phyloP scores from a whole-genome alignment of 1,284 basidiomycete genomes.

The Takashimella tepidaria region DNA sequence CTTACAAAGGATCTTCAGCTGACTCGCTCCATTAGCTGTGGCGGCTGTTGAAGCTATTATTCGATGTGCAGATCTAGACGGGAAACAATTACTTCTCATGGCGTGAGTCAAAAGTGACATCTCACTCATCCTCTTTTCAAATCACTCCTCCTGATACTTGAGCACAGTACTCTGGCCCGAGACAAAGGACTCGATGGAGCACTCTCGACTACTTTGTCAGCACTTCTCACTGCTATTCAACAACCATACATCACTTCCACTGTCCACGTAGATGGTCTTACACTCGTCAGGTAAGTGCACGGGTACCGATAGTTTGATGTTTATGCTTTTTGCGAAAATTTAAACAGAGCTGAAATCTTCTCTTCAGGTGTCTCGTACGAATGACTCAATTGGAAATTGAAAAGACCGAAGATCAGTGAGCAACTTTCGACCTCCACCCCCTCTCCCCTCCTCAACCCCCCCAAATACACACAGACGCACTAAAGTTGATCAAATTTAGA shows the following conservation, averaged over 20 bases:
- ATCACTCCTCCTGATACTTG: neutral
- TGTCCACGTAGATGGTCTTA: conserved; percentile 2
- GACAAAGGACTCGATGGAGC: conserved; percentile 6
- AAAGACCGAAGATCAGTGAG: neutral
- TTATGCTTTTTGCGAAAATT: neutral
- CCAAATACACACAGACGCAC: too few relatives aligned
- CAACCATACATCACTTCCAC: neutral
- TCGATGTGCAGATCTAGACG: conserved; percentile 14
- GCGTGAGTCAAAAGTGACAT: conserved; percentile 2
- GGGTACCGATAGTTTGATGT: too few relatives aligned
- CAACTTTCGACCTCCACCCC: neutral
- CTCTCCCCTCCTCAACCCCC: too few relatives aligned
- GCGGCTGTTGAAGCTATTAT: conserved; percentile 13
- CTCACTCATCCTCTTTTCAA: neutral
- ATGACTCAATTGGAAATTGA: conserved; percentile 4
- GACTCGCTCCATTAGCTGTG: neutral
- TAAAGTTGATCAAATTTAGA: neutral
- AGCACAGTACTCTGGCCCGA: conserved; percentile 4
- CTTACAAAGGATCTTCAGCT: neutral
- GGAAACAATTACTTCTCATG: conserved; percentile 16
- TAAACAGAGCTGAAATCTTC: neutral
- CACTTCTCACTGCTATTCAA: neutral
- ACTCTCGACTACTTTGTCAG: neutral
- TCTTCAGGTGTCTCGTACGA: conserved; percentile 4
- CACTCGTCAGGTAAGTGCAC: conserved; percentile 4